Evolutionary conservation across 192 early-diverging fungal genomes (phyloP), one percentile per base, ranked within the genome.

Genomic region (Endogone sp.): DNA sequence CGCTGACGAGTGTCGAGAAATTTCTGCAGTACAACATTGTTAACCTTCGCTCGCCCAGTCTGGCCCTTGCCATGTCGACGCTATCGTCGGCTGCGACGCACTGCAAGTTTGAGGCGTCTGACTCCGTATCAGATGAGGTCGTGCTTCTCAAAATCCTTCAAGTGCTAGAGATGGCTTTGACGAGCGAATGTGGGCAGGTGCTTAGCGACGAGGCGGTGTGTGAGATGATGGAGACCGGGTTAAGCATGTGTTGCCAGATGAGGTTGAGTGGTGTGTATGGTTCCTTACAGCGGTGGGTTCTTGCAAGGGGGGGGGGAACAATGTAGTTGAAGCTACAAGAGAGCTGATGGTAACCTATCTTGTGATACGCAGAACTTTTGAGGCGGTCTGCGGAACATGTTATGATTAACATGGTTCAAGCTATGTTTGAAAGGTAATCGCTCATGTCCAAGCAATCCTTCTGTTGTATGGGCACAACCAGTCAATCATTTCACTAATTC

Each of bases 181-280:
- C 83, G 63, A 94, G 92, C 71, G 73, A 86, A 65, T 86, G 89
- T 70, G 86, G 91, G 58, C 64, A 71, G 29, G 77, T 79, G 3
- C 74, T 99, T 29, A 90, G 91, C 61, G 96, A 99, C 75, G 94
- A 94, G 73, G 90, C 91, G 16, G 88, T 98, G 16, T 99, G 97
- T 75, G 94, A 95, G 70, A 97, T 98, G 86, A 93, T 98, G 76
- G 97, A 99, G 82, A 95, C 94, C 23, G 94, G 92, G 20, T 88
- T 99, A 63, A 94, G 93, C 73, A 96, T 99, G 93, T 94, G 93
- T 75, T 98, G 97, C 75, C 96, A 97, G 82, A 89, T 91, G 70
- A 80, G 95, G 57, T 73, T 97, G 22, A 94, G 90, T 75, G 95
- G 83, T 84, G 84, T 24, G 68, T 58, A 30, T 65, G 26, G 37